These are phyloP conservation scores for Agroathelia rolfsii DNA, from an alignment of 1,284 basidiomycete species.

Conservation along the genomic window DNA sequence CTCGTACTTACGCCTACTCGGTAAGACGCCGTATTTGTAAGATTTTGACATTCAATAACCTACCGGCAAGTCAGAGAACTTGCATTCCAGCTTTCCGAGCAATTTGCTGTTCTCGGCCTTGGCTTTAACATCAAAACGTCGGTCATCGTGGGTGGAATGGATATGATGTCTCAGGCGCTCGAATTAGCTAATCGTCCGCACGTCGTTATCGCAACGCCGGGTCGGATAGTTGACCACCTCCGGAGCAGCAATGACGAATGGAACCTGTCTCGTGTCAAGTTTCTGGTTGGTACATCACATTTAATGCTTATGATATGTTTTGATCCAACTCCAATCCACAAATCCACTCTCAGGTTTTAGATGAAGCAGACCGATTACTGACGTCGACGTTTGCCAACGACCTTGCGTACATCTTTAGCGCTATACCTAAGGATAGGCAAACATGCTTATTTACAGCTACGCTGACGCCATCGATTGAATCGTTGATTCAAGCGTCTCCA, in stretches of 20 bases:
- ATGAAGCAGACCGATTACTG: constrained; percentile 93
- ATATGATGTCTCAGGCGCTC: constrained; percentile 92
- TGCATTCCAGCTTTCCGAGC: constrained; percentile 94
- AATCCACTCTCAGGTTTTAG: constrained; percentile 56
- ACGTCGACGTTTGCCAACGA: constrained; percentile 88
- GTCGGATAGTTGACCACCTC: constrained; percentile 88
- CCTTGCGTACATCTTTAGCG: constrained; percentile 68
- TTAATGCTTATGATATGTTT: neutral
- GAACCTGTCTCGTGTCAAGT: constrained; percentile 79
- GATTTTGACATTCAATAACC: constrained; percentile 2
- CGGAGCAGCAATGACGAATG: constrained; percentile 73
- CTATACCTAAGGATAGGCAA: constrained; percentile 80
- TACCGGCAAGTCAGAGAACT: constrained; percentile 57
- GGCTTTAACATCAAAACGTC: constrained; percentile 75
- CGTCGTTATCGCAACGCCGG: constrained; percentile 93
- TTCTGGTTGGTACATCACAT: constrained; percentile 49
- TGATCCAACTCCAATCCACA: constrained; percentile 5
- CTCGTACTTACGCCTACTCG: constrained; percentile 91
- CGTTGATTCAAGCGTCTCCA: constrained; percentile 66
- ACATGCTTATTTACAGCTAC: constrained; percentile 98
- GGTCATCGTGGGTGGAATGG: constrained; percentile 96
- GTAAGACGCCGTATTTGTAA: constrained; percentile 31
- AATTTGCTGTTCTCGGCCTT: constrained; percentile 86
- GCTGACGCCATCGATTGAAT: constrained; percentile 80
- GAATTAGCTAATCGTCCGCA: constrained; percentile 85